A percentile compares a stretch with the other conserved stretches of the same genome.
Evolutionary conservation across 176 grass and related monocot genomes (phyloP).

Genomic region (Typha latifolia): DNA sequence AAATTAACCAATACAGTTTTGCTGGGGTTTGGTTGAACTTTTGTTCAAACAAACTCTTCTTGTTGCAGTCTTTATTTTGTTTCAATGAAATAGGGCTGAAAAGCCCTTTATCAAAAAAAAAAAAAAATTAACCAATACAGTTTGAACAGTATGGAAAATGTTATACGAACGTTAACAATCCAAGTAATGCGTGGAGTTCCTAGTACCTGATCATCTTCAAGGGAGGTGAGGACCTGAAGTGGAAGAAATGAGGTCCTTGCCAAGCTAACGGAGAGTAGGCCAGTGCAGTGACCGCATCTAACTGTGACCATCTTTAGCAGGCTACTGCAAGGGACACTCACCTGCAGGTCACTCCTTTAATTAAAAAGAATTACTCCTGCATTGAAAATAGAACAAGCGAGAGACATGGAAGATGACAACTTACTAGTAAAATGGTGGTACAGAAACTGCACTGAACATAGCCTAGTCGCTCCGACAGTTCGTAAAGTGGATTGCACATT

Average conservation of each 20-base stretch:
- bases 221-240: constrained; percentile 23
- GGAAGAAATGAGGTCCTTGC: constrained; percentile 21
- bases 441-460: constrained; percentile 60
- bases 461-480: constrained; percentile 49
- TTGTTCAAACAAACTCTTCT: too few species aligned
- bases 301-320: constrained; percentile 53
- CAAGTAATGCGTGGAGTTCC: background rate
- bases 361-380: too few species aligned
- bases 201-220: background rate
- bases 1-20: too few species aligned
- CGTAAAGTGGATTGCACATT: constrained; percentile 14
- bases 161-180: too few species aligned
- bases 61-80: too few species aligned
- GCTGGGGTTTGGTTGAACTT: too few species aligned
- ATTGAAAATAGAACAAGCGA: background rate
- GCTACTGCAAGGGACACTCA: constrained; percentile 43
- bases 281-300: constrained; percentile 48
- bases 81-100: too few species aligned
- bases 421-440: constrained; percentile 45
- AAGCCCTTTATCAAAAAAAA: too few species aligned
- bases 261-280: constrained; percentile 48
- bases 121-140: too few species aligned
- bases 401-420: background rate
- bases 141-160: too few species aligned
- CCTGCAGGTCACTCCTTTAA: constrained; percentile 16